These are phyloP conservation scores for Tuber magnatum DNA, from an alignment of 495 filamentous ascomycete species.

Conservation along the genomic window DNA sequence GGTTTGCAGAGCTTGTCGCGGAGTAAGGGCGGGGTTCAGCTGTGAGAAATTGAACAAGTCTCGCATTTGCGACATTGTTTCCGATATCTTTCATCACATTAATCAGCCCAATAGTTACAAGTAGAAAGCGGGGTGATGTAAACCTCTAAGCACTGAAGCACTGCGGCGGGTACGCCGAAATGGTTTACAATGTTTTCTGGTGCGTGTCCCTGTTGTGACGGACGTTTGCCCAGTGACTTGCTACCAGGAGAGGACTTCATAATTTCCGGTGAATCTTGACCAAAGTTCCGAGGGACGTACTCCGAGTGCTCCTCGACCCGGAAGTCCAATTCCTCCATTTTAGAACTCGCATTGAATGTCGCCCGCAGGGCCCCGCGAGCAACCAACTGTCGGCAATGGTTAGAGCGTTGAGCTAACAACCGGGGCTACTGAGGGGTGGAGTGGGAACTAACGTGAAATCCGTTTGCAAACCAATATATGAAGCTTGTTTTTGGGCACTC, in stretches of 20 bases:
- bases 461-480: constrained; percentile 55
- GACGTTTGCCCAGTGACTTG: constrained; percentile 50
- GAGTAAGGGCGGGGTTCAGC: constrained; percentile 45
- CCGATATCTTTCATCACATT: constrained; percentile 46
- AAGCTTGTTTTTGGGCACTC: constrained; percentile 49
- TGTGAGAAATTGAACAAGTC: constrained; percentile 50
- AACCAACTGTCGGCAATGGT: constrained; percentile 45
- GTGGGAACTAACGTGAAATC: constrained; percentile 47
- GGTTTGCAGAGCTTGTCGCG: constrained; percentile 47
- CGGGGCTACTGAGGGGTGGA: neutral
- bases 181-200: constrained; percentile 50
- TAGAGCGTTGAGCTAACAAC: neutral
- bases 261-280: constrained; percentile 42
- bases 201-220: constrained; percentile 46
- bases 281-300: constrained; percentile 47
- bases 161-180: constrained; percentile 44
- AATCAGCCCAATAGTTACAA: neutral
- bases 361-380: constrained; percentile 48
- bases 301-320: constrained; percentile 49
- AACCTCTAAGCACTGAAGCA: constrained; percentile 52
- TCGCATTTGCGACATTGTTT: constrained; percentile 54
- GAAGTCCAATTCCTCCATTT: constrained; percentile 55
- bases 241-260: constrained; percentile 54
- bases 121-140: constrained; percentile 3
- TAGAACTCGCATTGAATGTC: constrained; percentile 49